These are phyloP conservation scores for Themeda triandra DNA, from an alignment of 176 grass and related monocot species.

Conservation along the genomic window DNA sequence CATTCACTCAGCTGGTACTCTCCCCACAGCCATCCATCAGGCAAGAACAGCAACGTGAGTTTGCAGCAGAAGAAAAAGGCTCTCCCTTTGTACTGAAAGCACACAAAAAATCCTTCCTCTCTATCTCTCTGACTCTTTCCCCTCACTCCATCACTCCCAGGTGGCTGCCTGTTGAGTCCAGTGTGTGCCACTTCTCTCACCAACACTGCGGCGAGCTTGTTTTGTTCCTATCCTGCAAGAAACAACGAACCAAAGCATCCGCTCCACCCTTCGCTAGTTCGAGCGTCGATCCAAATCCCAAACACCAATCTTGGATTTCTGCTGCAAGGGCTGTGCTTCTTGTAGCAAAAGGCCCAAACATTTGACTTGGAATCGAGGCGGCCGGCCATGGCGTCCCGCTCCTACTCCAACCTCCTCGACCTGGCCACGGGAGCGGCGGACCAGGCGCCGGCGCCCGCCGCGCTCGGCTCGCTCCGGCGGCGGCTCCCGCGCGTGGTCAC, in stretches of 20 bases:
- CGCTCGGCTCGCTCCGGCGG: slow-evolving; percentile 60
- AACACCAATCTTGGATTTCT: slow-evolving; percentile 24
- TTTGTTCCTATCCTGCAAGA: neutral
- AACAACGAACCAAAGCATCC: neutral
- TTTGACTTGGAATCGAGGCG: neutral
- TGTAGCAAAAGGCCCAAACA: neutral
- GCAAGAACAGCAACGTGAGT: slow-evolving; percentile 1
- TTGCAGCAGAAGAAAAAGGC: slow-evolving; percentile 24
- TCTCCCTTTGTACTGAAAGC: slow-evolving; percentile 11
- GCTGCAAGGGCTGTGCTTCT: neutral
- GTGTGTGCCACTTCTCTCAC: neutral
- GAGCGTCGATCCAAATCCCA: neutral
- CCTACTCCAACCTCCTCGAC: slow-evolving; percentile 89
- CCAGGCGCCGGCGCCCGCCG: slow-evolving; percentile 43
- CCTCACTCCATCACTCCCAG: neutral
- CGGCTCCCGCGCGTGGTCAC: slow-evolving; percentile 78
- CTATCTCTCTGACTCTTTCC: neutral
- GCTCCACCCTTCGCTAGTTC: neutral
- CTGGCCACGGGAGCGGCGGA: slow-evolving; percentile 76
- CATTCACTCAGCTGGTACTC: neutral
- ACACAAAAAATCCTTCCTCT: neutral
- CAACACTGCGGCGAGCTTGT: neutral
- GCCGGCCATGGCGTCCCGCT: slow-evolving; percentile 74
- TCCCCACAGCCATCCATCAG: neutral
- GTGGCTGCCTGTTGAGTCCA: slow-evolving; percentile 25